These are phyloP conservation scores for Stagonosporopsis cucurbitacearum DNA, from an alignment of 2,329 filamentous ascomycete species.

Conservation along the genomic window DNA sequence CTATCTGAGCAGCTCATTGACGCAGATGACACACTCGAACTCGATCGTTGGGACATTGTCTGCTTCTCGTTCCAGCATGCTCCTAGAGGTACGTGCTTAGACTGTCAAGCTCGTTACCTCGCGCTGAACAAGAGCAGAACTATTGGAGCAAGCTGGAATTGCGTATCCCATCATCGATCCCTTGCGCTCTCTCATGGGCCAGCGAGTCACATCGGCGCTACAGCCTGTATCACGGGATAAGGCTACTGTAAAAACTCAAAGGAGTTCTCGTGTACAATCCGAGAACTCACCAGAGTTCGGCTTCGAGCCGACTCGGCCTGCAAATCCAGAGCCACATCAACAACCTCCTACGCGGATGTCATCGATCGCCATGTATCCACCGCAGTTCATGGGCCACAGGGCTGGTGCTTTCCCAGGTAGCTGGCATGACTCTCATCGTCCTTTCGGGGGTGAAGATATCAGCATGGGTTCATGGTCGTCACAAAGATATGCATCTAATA, in stretches of 20 bases:
- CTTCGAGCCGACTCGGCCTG: conserved; percentile 15
- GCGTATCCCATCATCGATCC: conserved; percentile 72
- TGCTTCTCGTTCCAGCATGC: conserved; percentile 87
- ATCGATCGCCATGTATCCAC: conserved; percentile 21
- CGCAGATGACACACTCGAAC: conserved; percentile 36
- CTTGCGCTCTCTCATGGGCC: conserved; percentile 31
- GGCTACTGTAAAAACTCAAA: not conserved
- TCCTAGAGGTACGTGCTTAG: conserved; percentile 66
- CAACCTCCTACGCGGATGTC: conserved; percentile 27
- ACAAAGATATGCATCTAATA: conserved; percentile 3
- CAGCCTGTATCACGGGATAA: conserved; percentile 5
- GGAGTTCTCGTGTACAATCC: conserved; percentile 18
- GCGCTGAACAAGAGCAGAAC: conserved; percentile 57
- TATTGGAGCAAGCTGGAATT: conserved; percentile 75
- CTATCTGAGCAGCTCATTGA: conserved; percentile 72
- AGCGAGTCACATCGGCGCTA: conserved; percentile 9
- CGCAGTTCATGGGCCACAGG: conserved; percentile 4
- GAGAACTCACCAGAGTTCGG: conserved; percentile 18
- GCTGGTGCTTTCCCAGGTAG: conserved; percentile 3
- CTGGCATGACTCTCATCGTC: conserved; percentile 26
- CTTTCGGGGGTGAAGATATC: conserved; percentile 23
- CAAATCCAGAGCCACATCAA: conserved; percentile 25
- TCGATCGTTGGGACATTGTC: conserved; percentile 75
- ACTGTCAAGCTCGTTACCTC: not conserved
- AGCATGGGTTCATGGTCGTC: conserved; percentile 30